Evolutionary conservation across 768 basidiomycete species (phyloP).

Genomic region (Pisolithus tinctorius): DNA sequence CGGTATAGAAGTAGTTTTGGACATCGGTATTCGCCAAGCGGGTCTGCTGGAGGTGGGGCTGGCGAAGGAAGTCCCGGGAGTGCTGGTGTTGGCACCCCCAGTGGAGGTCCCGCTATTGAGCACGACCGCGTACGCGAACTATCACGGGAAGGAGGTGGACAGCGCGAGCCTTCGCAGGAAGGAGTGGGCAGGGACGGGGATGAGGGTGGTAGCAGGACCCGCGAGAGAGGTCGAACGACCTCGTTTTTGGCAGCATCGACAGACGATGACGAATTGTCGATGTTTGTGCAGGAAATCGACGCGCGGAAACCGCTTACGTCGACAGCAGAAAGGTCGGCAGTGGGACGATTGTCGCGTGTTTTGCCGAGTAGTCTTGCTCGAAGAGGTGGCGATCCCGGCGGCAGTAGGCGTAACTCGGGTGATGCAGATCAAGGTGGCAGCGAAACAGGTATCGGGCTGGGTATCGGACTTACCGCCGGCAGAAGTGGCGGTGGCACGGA

Average conservation of each 20-base stretch:
- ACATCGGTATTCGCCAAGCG: slow-evolving; percentile 50
- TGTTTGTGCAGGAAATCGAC: slow-evolving; percentile 74
- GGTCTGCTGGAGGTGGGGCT: slow-evolving; percentile 27
- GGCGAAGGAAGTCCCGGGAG: slow-evolving; percentile 28
- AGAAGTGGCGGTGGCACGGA: background rate
- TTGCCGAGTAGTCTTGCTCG: no score
- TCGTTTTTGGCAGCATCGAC: slow-evolving; percentile 43
- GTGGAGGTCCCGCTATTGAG: slow-evolving; percentile 1
- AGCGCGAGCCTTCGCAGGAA: background rate
- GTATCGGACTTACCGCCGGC: background rate
- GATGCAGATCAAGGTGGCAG: background rate
- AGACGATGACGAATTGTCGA: slow-evolving; percentile 74
- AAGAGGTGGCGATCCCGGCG: no score
- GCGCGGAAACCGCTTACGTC: slow-evolving; percentile 51
- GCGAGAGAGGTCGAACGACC: slow-evolving; percentile 23
- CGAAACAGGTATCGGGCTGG: background rate
- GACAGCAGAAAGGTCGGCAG: slow-evolving; percentile 9
- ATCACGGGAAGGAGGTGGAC: background rate
- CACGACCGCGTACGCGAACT: background rate
- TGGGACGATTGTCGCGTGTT: background rate
- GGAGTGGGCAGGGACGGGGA: slow-evolving; percentile 1
- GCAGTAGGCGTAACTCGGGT: no score
- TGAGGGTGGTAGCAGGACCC: background rate
- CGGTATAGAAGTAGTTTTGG: slow-evolving; percentile 77
- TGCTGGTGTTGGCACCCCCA: slow-evolving; percentile 10